These are phyloP conservation scores for Pythium vanterpoolii DNA, from an alignment of 352 stramenopile genomes.

Conservation along the genomic window DNA sequence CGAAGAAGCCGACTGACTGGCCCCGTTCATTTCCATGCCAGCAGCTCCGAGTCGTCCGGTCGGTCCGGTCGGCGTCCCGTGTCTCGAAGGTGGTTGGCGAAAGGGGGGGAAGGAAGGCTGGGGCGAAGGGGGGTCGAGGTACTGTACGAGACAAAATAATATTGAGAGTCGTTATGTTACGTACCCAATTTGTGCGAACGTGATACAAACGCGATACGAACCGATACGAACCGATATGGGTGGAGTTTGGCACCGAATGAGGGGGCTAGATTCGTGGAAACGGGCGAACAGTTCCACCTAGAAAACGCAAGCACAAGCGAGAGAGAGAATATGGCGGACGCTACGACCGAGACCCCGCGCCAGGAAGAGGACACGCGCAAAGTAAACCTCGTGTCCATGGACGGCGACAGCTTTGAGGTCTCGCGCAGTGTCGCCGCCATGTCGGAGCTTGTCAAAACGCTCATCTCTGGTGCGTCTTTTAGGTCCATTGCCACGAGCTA, in stretches of 20 bases:
- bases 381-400: slow-evolving; percentile 90
- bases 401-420: slow-evolving; percentile 97
- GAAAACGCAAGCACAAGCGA: not conserved
- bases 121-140: too few species aligned
- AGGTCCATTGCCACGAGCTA: too few species aligned
- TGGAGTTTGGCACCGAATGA: not conserved
- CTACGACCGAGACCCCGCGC: slow-evolving; percentile 37
- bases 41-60: not conserved
- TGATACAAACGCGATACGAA: not conserved
- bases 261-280: slow-evolving; percentile 18
- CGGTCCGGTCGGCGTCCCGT: not conserved
- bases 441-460: slow-evolving; percentile 97
- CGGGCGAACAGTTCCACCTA: not conserved
- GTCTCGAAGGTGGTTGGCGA: slow-evolving; percentile 4
- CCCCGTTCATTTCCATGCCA: slow-evolving; percentile 23
- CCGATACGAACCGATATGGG: slow-evolving; percentile 11
- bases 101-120: not conserved
- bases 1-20: slow-evolving; percentile 21
- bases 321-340: slow-evolving; percentile 51
- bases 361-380: slow-evolving; percentile 79
- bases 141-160: slow-evolving; percentile 18
- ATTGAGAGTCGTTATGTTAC: not conserved
- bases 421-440: slow-evolving; percentile 93
- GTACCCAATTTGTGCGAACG: not conserved
- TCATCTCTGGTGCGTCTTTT: slow-evolving; percentile 87